Percentiles rank a stretch among this genome's conserved stretches.
phyloP scores from a whole-genome alignment of 2,329 filamentous ascomycete species.

The Dendryphion nanum region DNA sequence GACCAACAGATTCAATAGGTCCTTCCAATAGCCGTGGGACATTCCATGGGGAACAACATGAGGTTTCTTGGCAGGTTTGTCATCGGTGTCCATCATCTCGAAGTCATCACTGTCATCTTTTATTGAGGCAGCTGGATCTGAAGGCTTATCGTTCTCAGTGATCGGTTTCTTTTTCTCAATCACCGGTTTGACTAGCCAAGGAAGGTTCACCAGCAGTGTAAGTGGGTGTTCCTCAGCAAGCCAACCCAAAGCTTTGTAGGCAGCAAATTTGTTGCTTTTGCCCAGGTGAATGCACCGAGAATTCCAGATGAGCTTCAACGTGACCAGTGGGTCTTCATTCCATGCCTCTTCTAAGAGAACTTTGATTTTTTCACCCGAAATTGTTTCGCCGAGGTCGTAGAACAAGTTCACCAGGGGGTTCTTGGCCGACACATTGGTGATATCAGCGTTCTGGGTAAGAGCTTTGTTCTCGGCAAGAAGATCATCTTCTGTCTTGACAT shows the following conservation, averaged over 20 bases:
- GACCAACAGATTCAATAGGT: conserved; percentile 57
- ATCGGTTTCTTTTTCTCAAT: conserved; percentile 52
- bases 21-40: conserved; percentile 63
- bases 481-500: conserved; percentile 10
- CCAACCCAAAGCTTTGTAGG: conserved; percentile 59
- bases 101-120: conserved; percentile 33
- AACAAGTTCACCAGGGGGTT: conserved; percentile 55
- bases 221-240: conserved; percentile 54
- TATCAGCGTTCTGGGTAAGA: conserved; percentile 53
- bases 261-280: conserved; percentile 49
- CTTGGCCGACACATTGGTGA: conserved; percentile 49
- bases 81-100: conserved; percentile 45
- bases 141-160: conserved; percentile 3
- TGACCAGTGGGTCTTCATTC: conserved; percentile 47
- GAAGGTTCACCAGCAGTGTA: conserved; percentile 54
- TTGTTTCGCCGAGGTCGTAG: conserved; percentile 48
- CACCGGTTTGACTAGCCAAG: conserved; percentile 56
- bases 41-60: conserved; percentile 39
- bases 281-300: conserved; percentile 61
- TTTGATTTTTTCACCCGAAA: conserved; percentile 39
- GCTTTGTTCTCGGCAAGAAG: conserved; percentile 43
- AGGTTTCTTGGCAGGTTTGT: conserved; percentile 24
- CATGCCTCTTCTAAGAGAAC: conserved; percentile 51
- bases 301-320: conserved; percentile 62
- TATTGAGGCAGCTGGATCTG: background rate